phyloP scores from a whole-genome alignment of 169 alveolate genomes.

The Babesia bovis region DNA sequence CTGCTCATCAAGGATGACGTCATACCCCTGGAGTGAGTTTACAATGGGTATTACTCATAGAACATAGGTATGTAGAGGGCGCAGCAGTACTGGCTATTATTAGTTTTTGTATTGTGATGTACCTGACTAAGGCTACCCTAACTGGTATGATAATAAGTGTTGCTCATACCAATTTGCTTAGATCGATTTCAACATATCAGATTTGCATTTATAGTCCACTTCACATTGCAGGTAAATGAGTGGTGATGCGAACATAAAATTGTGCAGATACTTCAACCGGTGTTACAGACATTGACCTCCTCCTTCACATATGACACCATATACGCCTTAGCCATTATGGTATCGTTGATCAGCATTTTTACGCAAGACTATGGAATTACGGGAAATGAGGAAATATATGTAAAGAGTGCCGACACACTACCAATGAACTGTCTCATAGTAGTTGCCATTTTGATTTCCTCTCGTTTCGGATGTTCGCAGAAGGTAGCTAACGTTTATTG shows the following conservation, averaged over 20 bases:
- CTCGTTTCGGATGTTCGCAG: slow-evolving; percentile 49
- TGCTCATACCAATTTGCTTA: background rate
- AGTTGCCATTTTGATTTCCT: slow-evolving; percentile 45
- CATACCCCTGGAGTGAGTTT: slow-evolving; percentile 28
- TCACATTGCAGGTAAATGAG: slow-evolving; percentile 33
- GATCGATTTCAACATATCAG: slow-evolving; percentile 23
- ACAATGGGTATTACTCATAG: background rate
- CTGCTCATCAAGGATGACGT: slow-evolving; percentile 33
- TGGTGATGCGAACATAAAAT: background rate
- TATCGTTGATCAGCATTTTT: slow-evolving; percentile 42
- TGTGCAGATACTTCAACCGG: slow-evolving; percentile 58
- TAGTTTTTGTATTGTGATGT: slow-evolving; percentile 28
- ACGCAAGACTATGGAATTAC: slow-evolving; percentile 45
- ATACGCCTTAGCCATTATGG: slow-evolving; percentile 44
- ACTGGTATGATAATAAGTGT: slow-evolving; percentile 6
- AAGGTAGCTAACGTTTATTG: background rate
- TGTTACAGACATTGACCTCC: slow-evolving; percentile 55
- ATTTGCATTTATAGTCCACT: slow-evolving; percentile 25
- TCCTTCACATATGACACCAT: slow-evolving; percentile 64
- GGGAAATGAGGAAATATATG: slow-evolving; percentile 33
- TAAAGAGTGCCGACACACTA: slow-evolving; percentile 48
- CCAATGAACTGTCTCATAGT: slow-evolving; percentile 63
- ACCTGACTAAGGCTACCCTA: slow-evolving; percentile 18
- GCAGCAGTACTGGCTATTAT: slow-evolving; percentile 15
- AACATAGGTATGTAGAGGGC: slow-evolving; percentile 18